phyloP scores from a whole-genome alignment of 2,329 filamentous ascomycete species.

The Verticillium tricorpus region DNA sequence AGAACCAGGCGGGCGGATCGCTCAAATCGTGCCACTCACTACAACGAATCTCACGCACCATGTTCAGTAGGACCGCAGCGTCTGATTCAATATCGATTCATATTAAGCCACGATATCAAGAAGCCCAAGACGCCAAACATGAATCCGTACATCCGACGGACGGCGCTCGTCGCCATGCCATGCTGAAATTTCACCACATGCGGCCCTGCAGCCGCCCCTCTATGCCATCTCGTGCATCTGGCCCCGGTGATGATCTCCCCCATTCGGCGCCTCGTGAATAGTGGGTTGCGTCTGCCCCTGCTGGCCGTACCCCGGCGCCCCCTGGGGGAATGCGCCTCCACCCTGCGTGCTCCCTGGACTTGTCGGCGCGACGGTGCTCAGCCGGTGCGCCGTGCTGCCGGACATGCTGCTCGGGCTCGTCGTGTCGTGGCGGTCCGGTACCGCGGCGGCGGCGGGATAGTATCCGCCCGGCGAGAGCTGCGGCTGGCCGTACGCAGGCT shows the following conservation, averaged over 20 bases:
- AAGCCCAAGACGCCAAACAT: neutral
- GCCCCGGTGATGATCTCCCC: constrained; percentile 29
- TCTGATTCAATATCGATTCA: neutral
- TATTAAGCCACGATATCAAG: neutral
- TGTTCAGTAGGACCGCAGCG: neutral
- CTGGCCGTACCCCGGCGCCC: constrained; percentile 12
- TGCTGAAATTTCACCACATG: neutral
- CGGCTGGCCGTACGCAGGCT: constrained; percentile 6
- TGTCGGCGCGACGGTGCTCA: constrained; percentile 7
- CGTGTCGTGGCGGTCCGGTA: neutral
- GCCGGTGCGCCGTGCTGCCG: constrained; percentile 1
- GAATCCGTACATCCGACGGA: neutral
- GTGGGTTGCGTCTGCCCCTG: constrained; percentile 18
- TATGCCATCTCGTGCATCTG: constrained; percentile 37
- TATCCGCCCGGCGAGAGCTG: constrained; percentile 10
- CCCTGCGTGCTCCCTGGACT: constrained; percentile 13
- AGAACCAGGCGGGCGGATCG: neutral
- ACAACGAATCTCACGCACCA: neutral
- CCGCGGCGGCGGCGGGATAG: constrained; percentile 10
- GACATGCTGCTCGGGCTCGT: neutral
- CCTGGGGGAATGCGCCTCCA: constrained; percentile 3
- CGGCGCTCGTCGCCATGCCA: neutral
- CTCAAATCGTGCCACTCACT: neutral
- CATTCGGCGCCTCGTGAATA: constrained; percentile 34
- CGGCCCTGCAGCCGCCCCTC: neutral